Evolutionary conservation across 306 rosid species (phyloP).

Genomic region (Quercus cerris): DNA sequence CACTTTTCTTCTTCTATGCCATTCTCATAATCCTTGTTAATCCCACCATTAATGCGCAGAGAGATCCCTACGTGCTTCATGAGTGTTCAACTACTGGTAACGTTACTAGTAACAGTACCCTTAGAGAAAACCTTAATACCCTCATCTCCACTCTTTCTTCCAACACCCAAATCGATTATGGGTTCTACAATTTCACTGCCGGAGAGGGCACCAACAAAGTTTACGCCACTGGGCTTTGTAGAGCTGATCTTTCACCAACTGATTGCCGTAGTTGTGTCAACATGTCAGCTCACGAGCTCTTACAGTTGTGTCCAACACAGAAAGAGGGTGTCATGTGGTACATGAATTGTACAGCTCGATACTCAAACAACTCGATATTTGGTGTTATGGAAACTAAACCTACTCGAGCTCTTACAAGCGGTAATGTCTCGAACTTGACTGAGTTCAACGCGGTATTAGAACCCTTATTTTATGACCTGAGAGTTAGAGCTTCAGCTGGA

Average conservation of each 20-base stretch:
- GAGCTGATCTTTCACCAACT: conserved; percentile 39
- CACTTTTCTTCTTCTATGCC: background rate
- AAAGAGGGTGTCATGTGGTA: conserved; percentile 47
- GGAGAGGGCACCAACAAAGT: conserved; percentile 33
- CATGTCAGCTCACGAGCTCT: conserved; percentile 8
- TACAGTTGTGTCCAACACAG: conserved; percentile 36
- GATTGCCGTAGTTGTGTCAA: conserved; percentile 42
- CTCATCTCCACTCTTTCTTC: conserved; percentile 25
- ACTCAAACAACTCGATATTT: conserved; percentile 13
- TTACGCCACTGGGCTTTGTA: conserved; percentile 38
- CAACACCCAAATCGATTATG: background rate
- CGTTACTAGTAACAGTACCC: conserved; percentile 42
- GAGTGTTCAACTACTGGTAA: conserved; percentile 19
- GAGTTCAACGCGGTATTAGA: background rate
- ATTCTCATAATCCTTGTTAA: background rate
- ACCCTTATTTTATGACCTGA: background rate
- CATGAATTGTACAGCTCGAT: conserved; percentile 37
- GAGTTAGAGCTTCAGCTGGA: conserved; percentile 3
- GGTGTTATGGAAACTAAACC: background rate
- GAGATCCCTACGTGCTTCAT: background rate
- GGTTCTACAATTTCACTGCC: conserved; percentile 12
- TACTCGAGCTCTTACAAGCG: background rate
- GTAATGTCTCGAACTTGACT: background rate
- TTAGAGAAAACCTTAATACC: conserved; percentile 21
- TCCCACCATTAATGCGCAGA: conserved; percentile 16